Evolutionary conservation across 345 rosid species (phyloP), one percentile per base, ranked within the genome.

Genomic region (Salix viminalis): DNA sequence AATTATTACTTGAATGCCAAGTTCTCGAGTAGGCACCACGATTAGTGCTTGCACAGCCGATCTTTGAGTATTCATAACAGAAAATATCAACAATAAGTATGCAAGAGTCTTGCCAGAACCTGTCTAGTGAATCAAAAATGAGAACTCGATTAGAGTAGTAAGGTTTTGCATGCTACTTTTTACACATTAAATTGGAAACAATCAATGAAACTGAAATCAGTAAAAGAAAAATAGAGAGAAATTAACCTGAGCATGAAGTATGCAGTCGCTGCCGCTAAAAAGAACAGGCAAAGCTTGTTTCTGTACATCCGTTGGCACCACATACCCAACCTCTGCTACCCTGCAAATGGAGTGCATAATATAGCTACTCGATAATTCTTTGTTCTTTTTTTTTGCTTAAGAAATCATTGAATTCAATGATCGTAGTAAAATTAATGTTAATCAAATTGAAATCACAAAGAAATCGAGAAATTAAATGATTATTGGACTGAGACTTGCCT

Each of bases 81-180:
- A 89, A 80, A 87, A 86, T 71, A 94, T 87, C 83, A 85, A 79
- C 54, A 92, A 77, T n/a, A 94, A 70, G 82, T 94, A 92, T 3
- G 98, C 90, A 86, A 94, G 88, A 39, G 94, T 94, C 92, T 94
- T 92, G 54, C 98, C 98, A 26, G 97, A 92, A 82, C 97, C 97
- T 88, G 97, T 94, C 97, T 89, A 87, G 73, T 84, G 71, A 18
- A 76, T 78, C 85, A 82, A 68, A 87, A 79, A 11, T 50, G 54
- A 79, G 62, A 46, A 72, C 7, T 70, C 72, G 67, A 79, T 76
- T 74, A 79, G 71, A 50, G 36, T 13, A 7, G 16, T 61, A 26
- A 14, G 50, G 50, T 46, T 46, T 46, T 46, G 5, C 13, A 46
- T 3, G 50, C 50, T 46, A 46, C 13, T 46, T 14, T 46, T 12